phyloP scores from a whole-genome alignment of 1,139 yeast genomes.

The Insectozyma bohioensis region DNA sequence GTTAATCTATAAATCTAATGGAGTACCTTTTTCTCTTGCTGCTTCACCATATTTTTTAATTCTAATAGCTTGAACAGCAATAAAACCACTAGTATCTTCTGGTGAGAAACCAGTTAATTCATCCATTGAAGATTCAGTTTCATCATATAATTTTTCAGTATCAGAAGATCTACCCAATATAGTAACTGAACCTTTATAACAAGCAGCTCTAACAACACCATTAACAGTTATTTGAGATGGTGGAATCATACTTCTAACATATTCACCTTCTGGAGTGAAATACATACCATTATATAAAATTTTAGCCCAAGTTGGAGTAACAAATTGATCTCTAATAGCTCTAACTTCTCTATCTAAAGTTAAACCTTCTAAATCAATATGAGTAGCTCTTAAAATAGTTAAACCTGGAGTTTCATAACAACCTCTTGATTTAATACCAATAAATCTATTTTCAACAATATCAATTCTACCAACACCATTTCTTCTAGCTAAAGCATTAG shows the following conservation, averaged over 20 bases:
- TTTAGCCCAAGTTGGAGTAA: conserved; percentile 88
- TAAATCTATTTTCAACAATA: conserved; percentile 97
- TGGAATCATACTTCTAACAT: conserved; percentile 85
- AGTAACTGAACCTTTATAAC: conserved; percentile 84
- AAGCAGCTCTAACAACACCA: conserved; percentile 91
- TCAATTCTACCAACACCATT: conserved; percentile 99
- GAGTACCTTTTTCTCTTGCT: conserved; percentile 73
- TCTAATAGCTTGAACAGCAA: conserved; percentile 96
- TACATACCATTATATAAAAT: conserved; percentile 95
- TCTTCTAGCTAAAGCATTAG: conserved; percentile 95
- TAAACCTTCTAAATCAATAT: conserved; percentile 94
- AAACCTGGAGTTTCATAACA: conserved; percentile 99
- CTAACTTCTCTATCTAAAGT: conserved; percentile 97
- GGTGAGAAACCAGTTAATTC: conserved; percentile 98
- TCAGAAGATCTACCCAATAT: conserved; percentile 93
- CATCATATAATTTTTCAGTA: conserved; percentile 95
- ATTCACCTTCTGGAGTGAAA: conserved; percentile 98
- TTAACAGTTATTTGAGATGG: conserved; percentile 95
- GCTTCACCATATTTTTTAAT: conserved; percentile 97
- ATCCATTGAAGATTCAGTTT: conserved; percentile 98
- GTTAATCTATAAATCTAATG: conserved; percentile 33
- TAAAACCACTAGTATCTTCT: conserved; percentile 95
- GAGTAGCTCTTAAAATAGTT: conserved; percentile 89
- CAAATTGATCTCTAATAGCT: conserved; percentile 93
- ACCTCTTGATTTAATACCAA: conserved; percentile 98